phyloP scores from a whole-genome alignment of 345 rosid species.

The Eucalyptus regnans region DNA sequence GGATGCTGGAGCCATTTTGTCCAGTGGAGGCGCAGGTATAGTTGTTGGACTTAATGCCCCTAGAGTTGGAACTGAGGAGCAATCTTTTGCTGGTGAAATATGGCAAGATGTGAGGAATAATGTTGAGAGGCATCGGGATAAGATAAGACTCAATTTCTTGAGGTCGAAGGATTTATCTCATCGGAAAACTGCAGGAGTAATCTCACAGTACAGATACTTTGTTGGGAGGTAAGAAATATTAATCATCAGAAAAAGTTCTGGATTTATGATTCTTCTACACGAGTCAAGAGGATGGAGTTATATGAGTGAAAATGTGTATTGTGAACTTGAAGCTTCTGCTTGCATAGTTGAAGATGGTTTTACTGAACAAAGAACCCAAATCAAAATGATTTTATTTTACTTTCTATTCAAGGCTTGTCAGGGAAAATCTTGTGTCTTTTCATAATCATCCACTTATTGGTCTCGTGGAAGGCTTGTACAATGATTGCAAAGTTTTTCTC shows the following conservation, averaged over 20 bases:
- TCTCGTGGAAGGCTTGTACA: background rate
- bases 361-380: background rate
- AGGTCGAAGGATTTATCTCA: constrained; percentile 54
- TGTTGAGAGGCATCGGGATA: constrained; percentile 52
- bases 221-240: constrained; percentile 59
- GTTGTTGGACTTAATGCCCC: constrained; percentile 8
- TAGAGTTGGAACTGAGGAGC: constrained; percentile 13
- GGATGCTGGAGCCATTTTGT: constrained; percentile 11
- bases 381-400: background rate
- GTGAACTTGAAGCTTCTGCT: background rate
- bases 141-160: constrained; percentile 51
- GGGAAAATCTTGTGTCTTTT: background rate
- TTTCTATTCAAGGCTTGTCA: background rate
- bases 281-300: background rate
- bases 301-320: background rate
- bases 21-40: background rate
- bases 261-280: background rate
- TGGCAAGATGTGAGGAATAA: constrained; percentile 76
- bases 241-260: background rate
- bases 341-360: background rate
- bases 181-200: constrained; percentile 56
- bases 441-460: background rate
- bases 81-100: constrained; percentile 71
- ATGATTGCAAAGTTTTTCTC: background rate
- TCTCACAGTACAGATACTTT: constrained; percentile 63